Conservation (phyloP, 257 asterid species). For the Handroanthus guayacan region DNA sequence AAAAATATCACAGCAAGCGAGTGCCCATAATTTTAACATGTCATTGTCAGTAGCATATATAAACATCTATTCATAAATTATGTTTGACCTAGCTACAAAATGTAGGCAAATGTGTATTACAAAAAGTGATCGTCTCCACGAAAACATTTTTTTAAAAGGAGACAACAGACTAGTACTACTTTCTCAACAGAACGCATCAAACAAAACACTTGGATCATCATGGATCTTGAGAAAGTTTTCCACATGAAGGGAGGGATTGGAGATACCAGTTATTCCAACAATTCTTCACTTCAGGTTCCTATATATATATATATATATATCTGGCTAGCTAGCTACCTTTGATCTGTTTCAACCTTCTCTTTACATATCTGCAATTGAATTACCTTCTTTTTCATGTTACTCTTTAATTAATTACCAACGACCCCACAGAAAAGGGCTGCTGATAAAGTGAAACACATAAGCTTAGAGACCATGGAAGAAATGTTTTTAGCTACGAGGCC, state of each 20-base stretch:
- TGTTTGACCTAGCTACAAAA: background rate
- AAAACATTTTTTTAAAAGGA: conserved; percentile 19
- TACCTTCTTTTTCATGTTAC: too few species aligned
- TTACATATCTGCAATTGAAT: background rate
- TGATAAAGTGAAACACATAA: conserved; percentile 74
- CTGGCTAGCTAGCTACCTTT: too few species aligned
- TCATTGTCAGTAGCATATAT: too few species aligned
- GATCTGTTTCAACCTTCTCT: background rate
- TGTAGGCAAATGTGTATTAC: background rate
- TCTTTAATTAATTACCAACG: background rate
- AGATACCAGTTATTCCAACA: conserved; percentile 66
- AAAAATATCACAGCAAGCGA: too few species aligned
- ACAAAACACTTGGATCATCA: conserved; percentile 27
- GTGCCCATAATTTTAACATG: too few species aligned
- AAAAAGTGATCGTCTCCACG: background rate
- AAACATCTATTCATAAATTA: too few species aligned
- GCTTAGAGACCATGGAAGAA: conserved; percentile 55
- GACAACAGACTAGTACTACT: background rate
- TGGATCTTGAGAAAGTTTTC: conserved; percentile 81
- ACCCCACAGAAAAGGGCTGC: conserved; percentile 68
- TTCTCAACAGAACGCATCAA: background rate
- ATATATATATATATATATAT: background rate
- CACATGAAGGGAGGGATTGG: conserved; percentile 93
- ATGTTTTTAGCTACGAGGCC: conserved; percentile 52
- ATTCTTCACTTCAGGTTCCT: conserved; percentile 81